A percentile compares a stretch with the other conserved stretches of the same genome.
Conservation (phyloP, 805 yeast genomes). For the Tetrapisispora pingtungensis region DNA sequence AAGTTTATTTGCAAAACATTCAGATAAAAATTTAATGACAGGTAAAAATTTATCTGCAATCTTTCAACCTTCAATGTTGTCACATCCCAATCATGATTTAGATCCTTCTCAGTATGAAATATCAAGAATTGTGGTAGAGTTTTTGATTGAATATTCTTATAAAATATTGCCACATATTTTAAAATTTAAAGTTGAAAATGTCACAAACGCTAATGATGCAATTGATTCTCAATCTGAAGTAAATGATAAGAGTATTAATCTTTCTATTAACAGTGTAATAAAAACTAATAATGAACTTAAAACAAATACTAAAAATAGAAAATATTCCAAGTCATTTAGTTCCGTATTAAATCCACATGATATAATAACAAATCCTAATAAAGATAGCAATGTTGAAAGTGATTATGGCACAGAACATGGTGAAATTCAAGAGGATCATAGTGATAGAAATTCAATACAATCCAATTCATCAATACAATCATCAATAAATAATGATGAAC, state of each 20-base stretch:
- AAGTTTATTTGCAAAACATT: constrained; percentile 71
- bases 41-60: constrained; percentile 89
- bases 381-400: constrained; percentile 10
- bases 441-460: constrained; percentile 7
- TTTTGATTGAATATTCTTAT: constrained; percentile 77
- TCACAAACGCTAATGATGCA: not conserved
- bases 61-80: constrained; percentile 90
- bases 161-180: constrained; percentile 54
- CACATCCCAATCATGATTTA: constrained; percentile 89
- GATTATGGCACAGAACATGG: constrained; percentile 26
- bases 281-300: not conserved
- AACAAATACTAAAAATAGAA: constrained; percentile 17
- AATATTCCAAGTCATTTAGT: constrained; percentile 27
- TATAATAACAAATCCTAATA: constrained; percentile 20
- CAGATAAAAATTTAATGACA: constrained; percentile 79
- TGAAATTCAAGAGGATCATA: constrained; percentile 24
- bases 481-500: not conserved
- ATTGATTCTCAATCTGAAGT: not conserved
- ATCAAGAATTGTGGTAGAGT: constrained; percentile 78
- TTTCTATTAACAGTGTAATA: no score
- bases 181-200: constrained; percentile 14
- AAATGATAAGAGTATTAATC: not conserved
- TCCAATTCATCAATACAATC: not conserved
- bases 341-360: constrained; percentile 26
- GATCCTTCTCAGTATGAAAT: constrained; percentile 84